Evolutionary conservation across 2,329 filamentous ascomycete species (phyloP).

Genomic region (Lecanicillium sp.): DNA sequence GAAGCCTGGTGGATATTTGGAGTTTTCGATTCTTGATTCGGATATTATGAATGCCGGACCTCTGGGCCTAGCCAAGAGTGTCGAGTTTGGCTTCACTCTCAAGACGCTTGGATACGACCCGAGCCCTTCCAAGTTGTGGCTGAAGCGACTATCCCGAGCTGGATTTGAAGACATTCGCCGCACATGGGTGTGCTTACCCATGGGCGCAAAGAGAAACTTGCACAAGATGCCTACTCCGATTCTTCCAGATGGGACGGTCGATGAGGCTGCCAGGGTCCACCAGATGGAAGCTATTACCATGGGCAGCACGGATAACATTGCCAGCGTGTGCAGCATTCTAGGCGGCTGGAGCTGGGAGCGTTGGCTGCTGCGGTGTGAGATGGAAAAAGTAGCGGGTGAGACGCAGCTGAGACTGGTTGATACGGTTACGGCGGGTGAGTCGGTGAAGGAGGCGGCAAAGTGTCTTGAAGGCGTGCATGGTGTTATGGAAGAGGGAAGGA

Average conservation of each 20-base stretch:
- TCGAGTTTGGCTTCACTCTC: constrained; percentile 87
- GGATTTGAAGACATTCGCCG: constrained; percentile 77
- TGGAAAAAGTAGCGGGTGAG: constrained; percentile 69
- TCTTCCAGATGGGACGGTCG: constrained; percentile 27
- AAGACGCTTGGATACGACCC: constrained; percentile 87
- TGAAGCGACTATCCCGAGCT: constrained; percentile 62
- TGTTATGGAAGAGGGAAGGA: constrained; percentile 55
- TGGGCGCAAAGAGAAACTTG: constrained; percentile 46
- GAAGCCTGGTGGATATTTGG: constrained; percentile 86
- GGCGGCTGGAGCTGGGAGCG: constrained; percentile 93
- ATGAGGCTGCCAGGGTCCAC: constrained; percentile 33
- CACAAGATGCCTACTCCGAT: constrained; percentile 21
- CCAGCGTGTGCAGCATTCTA: constrained; percentile 70
- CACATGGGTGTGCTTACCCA: constrained; percentile 81
- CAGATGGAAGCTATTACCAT: constrained; percentile 53
- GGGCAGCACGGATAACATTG: constrained; percentile 63
- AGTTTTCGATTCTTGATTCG: constrained; percentile 84
- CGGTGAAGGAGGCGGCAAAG: constrained; percentile 48
- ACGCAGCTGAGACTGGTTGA: constrained; percentile 43
- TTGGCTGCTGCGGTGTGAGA: constrained; percentile 83
- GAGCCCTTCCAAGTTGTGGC: constrained; percentile 70
- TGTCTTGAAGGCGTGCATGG: constrained; percentile 52
- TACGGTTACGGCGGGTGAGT: constrained; percentile 40
- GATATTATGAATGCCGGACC: constrained; percentile 82
- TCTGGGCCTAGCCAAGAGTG: constrained; percentile 69